A percentile compares a stretch with the other conserved stretches of the same genome.
Conservation (phyloP, 2,329 filamentous ascomycete genomes). For the Neocucurbitaria cava region DNA sequence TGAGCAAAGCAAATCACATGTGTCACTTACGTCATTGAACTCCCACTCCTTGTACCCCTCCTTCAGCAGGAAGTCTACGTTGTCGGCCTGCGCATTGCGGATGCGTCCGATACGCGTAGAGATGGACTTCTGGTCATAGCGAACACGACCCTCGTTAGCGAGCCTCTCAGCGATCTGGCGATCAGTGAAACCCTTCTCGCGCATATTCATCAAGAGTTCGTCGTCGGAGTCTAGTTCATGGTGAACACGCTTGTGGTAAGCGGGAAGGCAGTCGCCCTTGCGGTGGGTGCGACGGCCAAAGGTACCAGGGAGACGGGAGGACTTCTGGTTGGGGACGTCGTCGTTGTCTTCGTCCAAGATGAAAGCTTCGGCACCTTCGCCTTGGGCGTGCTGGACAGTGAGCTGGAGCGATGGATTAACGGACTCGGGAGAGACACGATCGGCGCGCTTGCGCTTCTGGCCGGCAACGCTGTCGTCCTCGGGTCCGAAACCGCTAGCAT, state of each 20-base stretch:
- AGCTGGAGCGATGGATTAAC: conserved; percentile 10
- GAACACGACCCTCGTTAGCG: conserved; percentile 49
- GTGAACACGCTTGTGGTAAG: conserved; percentile 52
- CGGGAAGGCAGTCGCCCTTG: conserved; percentile 47
- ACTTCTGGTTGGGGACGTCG: conserved; percentile 3
- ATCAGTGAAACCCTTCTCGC: conserved; percentile 52
- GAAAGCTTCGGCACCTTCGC: conserved; percentile 25
- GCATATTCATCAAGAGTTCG: conserved; percentile 54
- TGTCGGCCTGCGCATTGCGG: conserved; percentile 50
- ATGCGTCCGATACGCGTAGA: conserved; percentile 57
- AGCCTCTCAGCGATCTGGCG: conserved; percentile 54
- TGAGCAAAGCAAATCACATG: not conserved
- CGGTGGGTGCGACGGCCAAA: conserved; percentile 29
- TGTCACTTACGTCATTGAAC: conserved; percentile 53
- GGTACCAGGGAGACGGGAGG: conserved; percentile 26
- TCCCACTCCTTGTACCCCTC: conserved; percentile 59
- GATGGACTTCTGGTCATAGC: conserved; percentile 57
- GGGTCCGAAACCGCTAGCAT: conserved; percentile 11
- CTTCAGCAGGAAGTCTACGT: conserved; percentile 55
- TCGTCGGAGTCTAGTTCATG: conserved; percentile 57
- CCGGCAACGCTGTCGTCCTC: conserved; percentile 9
- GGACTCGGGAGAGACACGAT: conserved; percentile 8
- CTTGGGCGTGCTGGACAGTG: conserved; percentile 14
- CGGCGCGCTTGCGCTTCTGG: conserved; percentile 26
- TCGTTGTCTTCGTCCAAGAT: conserved; percentile 27